Conservation (phyloP, 352 stramenopile genomes). For the Peronospora farinosa region DNA sequence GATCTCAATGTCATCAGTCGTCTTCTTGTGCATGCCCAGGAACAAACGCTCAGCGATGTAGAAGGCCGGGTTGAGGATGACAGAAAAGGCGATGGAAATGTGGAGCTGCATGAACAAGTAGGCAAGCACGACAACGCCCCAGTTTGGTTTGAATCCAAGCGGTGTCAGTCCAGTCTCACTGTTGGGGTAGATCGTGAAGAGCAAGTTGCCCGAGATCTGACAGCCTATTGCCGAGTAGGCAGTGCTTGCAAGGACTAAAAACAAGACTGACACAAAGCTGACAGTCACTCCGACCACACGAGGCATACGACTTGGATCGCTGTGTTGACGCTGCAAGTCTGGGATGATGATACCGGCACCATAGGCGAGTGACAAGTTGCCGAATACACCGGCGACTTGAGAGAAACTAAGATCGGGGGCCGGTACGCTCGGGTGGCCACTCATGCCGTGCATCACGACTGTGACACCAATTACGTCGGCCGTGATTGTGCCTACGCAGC, state of each 20-base stretch:
- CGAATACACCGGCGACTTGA: conserved; percentile 44
- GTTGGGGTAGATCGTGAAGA: conserved; percentile 22
- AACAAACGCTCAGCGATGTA: conserved; percentile 32
- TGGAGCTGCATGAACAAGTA: conserved; percentile 46
- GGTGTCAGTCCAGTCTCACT: conserved; percentile 8
- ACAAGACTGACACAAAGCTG: conserved; percentile 19
- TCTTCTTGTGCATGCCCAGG: conserved; percentile 47
- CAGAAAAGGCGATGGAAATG: conserved; percentile 45
- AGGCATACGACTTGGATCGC: conserved; percentile 24
- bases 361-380: conserved; percentile 53
- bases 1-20: conserved; percentile 28
- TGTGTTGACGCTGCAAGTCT: conserved; percentile 23
- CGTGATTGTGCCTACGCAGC: conserved; percentile 46
- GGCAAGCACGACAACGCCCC: conserved; percentile 28
- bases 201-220: conserved; percentile 27
- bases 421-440: conserved; percentile 36
- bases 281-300: conserved; percentile 36
- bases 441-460: conserved; percentile 44
- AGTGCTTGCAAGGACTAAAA: neutral
- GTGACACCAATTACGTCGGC: conserved; percentile 43
- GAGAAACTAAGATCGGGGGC: conserved; percentile 34
- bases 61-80: conserved; percentile 53
- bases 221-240: conserved; percentile 32
- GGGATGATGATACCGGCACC: conserved; percentile 28
- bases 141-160: conserved; percentile 31